phyloP scores from a whole-genome alignment of 2,329 filamentous ascomycete genomes.

The Cryphonectria naterciae region DNA sequence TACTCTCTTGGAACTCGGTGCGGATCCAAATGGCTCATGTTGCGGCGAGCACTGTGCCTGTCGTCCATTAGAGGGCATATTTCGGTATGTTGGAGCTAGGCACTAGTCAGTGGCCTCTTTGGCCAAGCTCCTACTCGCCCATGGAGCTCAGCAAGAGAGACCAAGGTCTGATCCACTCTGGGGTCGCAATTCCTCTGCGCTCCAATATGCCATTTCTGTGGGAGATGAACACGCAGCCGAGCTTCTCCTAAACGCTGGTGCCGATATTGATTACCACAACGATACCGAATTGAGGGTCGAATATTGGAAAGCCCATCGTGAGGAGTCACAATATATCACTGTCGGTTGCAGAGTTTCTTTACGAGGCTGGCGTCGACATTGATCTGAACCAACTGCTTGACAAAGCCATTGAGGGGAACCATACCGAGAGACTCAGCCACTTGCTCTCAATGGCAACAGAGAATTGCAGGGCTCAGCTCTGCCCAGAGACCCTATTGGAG shows the following conservation, averaged over 20 bases:
- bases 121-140: neutral
- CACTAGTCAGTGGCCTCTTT: neutral
- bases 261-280: neutral
- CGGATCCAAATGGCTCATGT: neutral
- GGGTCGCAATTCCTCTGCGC: neutral
- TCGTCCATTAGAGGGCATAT: neutral
- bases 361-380: neutral
- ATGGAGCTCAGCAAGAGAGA: neutral
- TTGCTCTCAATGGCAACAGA: neutral
- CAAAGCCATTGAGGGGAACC: accelerated
- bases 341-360: neutral
- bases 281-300: accelerated
- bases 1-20: neutral
- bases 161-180: neutral
- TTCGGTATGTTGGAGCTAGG: neutral
- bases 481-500: neutral
- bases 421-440: neutral
- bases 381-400: neutral
- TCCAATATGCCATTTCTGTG: neutral
- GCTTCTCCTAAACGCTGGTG: neutral
- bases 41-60: neutral
- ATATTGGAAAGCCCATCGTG: too few species aligned
- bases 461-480: neutral
- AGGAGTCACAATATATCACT: accelerated
- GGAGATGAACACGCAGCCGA: neutral